phyloP scores from a whole-genome alignment of 306 rosid species.

The Chamaecrista fasciculata region DNA sequence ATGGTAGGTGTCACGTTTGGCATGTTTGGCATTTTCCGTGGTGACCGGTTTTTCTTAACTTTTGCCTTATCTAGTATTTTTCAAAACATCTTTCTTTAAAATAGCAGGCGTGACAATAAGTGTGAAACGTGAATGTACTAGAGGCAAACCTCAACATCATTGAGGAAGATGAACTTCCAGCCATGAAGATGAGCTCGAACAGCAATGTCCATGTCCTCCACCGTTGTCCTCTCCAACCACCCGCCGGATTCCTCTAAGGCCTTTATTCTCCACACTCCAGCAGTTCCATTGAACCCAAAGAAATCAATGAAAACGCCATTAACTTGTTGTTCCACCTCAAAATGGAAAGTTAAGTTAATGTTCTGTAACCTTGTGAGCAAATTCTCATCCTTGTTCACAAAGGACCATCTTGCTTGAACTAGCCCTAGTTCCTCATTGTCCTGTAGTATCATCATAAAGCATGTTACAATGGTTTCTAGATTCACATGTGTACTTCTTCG shows the following conservation, averaged over 20 bases:
- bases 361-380: slow-evolving; percentile 83
- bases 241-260: slow-evolving; percentile 89
- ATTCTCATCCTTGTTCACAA: slow-evolving; percentile 90
- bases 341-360: slow-evolving; percentile 83
- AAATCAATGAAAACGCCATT: slow-evolving; percentile 74
- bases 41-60: too few relatives aligned
- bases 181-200: slow-evolving; percentile 96
- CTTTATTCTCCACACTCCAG: slow-evolving; percentile 95
- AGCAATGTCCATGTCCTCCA: slow-evolving; percentile 96
- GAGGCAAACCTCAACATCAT: slow-evolving; percentile 76
- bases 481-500: neutral
- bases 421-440: slow-evolving; percentile 71
- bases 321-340: slow-evolving; percentile 95
- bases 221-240: slow-evolving; percentile 94
- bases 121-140: neutral
- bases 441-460: slow-evolving; percentile 33
- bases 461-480: neutral
- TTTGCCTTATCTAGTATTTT: too few relatives aligned
- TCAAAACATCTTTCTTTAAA: too few relatives aligned
- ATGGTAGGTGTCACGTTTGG: neutral
- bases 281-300: slow-evolving; percentile 94
- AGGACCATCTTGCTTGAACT: slow-evolving; percentile 98
- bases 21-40: too few relatives aligned
- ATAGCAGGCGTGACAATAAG: too few relatives aligned
- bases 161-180: slow-evolving; percentile 92